Percentiles rank a stretch among this genome's conserved stretches.
Evolutionary conservation across 306 rosid genomes (phyloP).

Genomic region (Cucumis melo): DNA sequence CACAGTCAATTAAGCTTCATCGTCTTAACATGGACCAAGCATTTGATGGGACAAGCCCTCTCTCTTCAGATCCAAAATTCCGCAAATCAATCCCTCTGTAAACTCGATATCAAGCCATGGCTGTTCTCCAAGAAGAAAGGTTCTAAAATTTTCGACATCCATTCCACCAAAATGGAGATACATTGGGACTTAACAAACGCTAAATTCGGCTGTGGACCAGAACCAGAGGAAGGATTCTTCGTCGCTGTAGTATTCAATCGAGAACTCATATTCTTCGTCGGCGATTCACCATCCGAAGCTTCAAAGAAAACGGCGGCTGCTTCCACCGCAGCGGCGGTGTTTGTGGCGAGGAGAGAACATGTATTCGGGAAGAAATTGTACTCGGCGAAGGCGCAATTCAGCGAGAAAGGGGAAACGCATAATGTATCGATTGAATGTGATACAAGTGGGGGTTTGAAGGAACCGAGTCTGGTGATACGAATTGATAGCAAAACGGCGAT

Average conservation of each 20-base stretch:
- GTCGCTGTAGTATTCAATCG: constrained; percentile 43
- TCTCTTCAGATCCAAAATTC: constrained; percentile 55
- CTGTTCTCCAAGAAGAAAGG: constrained; percentile 73
- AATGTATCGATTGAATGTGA: constrained; percentile 72
- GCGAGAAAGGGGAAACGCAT: constrained; percentile 51
- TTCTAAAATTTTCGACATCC: constrained; percentile 49
- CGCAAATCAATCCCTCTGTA: constrained; percentile 42
- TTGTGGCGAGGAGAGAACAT: constrained; percentile 61
- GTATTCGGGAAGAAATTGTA: constrained; percentile 60
- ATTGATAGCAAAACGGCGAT: constrained; percentile 62
- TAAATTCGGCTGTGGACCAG: constrained; percentile 69
- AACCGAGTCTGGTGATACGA: constrained; percentile 58
- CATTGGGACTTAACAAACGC: constrained; percentile 71
- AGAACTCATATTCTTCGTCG: constrained; percentile 42
- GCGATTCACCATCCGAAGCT: constrained; percentile 54
- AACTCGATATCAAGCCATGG: constrained; percentile 85
- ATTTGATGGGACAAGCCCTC: constrained; percentile 74
- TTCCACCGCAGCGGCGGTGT: constrained; percentile 10
- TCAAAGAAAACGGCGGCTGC: constrained; percentile 26
- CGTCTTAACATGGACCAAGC: constrained; percentile 74
- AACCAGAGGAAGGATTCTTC: constrained; percentile 62
- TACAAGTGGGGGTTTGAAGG: constrained; percentile 30
- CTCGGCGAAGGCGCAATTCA: constrained; percentile 55
- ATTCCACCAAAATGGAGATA: constrained; percentile 39
- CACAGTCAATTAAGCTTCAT: constrained; percentile 41